Evolutionary conservation across 352 stramenopile genomes (phyloP).

Genomic region (Globisporangium yorkense): DNA sequence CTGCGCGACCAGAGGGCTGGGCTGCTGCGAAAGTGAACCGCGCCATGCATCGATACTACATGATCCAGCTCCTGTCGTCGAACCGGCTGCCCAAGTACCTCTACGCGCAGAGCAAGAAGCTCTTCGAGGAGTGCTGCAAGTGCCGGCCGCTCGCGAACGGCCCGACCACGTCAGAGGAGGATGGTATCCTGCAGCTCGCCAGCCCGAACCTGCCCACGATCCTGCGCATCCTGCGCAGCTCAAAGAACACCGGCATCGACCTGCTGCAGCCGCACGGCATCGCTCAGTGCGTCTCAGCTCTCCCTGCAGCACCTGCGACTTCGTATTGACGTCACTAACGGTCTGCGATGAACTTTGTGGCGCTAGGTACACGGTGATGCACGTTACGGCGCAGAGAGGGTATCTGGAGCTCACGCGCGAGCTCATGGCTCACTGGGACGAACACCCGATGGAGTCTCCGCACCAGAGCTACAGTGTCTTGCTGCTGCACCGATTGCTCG

Average conservation of each 20-base stretch:
- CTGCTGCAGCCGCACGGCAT: conserved; percentile 58
- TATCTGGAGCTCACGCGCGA: conserved; percentile 59
- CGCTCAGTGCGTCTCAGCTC: conserved; percentile 30
- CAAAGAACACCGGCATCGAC: conserved; percentile 53
- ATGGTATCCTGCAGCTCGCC: conserved; percentile 54
- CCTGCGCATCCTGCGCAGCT: conserved; percentile 43
- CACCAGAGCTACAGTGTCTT: conserved; percentile 63
- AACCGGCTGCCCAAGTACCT: conserved; percentile 42
- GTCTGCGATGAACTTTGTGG: background rate
- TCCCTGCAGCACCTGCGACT: no score
- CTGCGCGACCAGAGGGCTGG: conserved; percentile 44
- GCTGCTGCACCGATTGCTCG: conserved; percentile 39
- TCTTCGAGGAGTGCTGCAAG: conserved; percentile 76
- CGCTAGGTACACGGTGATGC: conserved; percentile 41
- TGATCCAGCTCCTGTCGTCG: conserved; percentile 36
- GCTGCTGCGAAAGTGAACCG: conserved; percentile 44
- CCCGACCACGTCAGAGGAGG: conserved; percentile 34
- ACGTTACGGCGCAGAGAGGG: conserved; percentile 62
- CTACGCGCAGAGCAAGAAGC: conserved; percentile 47
- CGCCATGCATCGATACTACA: conserved; percentile 52
- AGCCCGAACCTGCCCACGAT: conserved; percentile 65
- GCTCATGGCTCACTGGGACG: conserved; percentile 52
- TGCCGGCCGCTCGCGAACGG: conserved; percentile 50
- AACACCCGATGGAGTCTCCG: conserved; percentile 52
- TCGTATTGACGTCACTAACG: background rate